A percentile compares a stretch with the other conserved stretches of the same genome.
phyloP scores from a whole-genome alignment of 148 eudicot genomes.

The Rhododendron simsii region DNA sequence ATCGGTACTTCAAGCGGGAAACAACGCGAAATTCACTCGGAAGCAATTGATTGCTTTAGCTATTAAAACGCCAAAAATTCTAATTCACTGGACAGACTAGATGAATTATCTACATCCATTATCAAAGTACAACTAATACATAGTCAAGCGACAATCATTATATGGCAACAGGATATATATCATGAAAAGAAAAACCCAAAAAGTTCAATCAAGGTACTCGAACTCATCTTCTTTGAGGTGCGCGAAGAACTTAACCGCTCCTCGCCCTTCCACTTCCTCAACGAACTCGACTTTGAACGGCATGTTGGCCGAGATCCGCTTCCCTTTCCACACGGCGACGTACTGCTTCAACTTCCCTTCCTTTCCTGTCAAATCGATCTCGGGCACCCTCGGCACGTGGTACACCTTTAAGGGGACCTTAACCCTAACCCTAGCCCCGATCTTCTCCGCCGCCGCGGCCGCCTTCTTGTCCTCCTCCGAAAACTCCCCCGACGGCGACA shows the following conservation, averaged over 20 bases:
- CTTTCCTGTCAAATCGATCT: constrained; percentile 46
- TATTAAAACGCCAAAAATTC: background rate
- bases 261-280: constrained; percentile 31
- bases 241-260: constrained; percentile 46
- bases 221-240: constrained; percentile 85
- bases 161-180: background rate
- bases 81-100: background rate
- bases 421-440: constrained; percentile 68
- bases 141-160: background rate
- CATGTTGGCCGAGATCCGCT: constrained; percentile 53
- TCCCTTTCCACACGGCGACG: constrained; percentile 68
- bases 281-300: constrained; percentile 63
- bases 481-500: background rate
- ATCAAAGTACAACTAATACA: background rate
- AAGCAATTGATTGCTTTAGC: background rate
- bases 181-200: background rate
- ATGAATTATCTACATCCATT: constrained; percentile 9
- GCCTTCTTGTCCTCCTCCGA: constrained; percentile 26
- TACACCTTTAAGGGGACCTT: constrained; percentile 53
- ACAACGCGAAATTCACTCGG: background rate
- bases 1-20: background rate
- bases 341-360: constrained; percentile 56
- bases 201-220: constrained; percentile 41
- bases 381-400: constrained; percentile 54
- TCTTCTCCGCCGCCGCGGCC: constrained; percentile 24